A percentile compares a stretch with the other conserved stretches of the same genome.
Evolutionary conservation across 108 stramenopile species (phyloP).

Genomic region (Discostella pseudostelligera): DNA sequence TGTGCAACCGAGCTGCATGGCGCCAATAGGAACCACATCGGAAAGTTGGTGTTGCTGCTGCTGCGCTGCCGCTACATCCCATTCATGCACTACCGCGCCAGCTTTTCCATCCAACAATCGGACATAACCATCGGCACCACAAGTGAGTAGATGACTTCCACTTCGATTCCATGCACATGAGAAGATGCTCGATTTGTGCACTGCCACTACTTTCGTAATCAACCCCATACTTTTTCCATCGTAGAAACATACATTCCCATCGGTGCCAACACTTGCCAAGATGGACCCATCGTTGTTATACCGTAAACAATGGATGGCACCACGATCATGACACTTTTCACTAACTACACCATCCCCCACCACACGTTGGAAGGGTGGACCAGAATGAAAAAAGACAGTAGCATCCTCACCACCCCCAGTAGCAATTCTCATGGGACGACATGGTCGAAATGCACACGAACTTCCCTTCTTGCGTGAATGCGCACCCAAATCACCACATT

Average conservation of each 20-base stretch:
- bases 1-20: constrained; percentile 76
- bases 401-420: constrained; percentile 91
- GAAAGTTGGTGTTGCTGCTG: constrained; percentile 20
- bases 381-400: constrained; percentile 81
- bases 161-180: constrained; percentile 78
- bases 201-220: constrained; percentile 47
- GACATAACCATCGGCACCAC: constrained; percentile 91
- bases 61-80: constrained; percentile 61
- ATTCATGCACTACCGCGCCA: constrained; percentile 51
- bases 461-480: constrained; percentile 66
- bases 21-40: constrained; percentile 66
- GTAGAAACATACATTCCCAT: constrained; percentile 81
- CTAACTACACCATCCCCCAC: constrained; percentile 53
- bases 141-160: constrained; percentile 77
- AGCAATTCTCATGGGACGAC: constrained; percentile 84
- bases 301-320: constrained; percentile 78
- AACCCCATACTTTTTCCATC: constrained; percentile 73
- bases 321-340: constrained; percentile 64
- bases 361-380: constrained; percentile 91
- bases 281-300: constrained; percentile 80
- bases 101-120: constrained; percentile 63
- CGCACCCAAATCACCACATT: constrained; percentile 57
- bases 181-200: constrained; percentile 86
- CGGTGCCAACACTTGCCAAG: constrained; percentile 78
- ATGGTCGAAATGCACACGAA: constrained; percentile 72